Percentiles rank a stretch among this genome's conserved stretches.
Conservation (phyloP, 2,329 filamentous ascomycete genomes). For the Magnaporthiopsis rhizophila region DNA sequence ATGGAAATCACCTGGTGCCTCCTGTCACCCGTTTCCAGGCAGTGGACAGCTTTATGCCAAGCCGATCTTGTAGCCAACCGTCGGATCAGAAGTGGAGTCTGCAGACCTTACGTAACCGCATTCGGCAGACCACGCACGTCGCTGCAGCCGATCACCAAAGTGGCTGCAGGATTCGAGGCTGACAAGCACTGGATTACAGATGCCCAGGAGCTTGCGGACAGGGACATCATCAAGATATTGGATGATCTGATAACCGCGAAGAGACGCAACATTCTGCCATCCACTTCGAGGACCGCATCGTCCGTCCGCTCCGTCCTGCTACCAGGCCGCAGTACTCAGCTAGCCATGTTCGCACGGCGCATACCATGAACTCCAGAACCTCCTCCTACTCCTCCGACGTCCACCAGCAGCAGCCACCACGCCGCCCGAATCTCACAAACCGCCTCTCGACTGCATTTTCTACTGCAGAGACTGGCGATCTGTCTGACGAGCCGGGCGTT, state of each 20-base stretch:
- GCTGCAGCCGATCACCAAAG: not conserved
- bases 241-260: not conserved
- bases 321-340: not conserved
- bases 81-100: not conserved
- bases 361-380: constrained; percentile 10
- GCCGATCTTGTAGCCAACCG: not conserved
- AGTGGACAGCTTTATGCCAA: not conserved
- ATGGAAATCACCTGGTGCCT: not conserved
- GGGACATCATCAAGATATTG: not conserved
- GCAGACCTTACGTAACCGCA: not conserved
- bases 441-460: constrained; percentile 62
- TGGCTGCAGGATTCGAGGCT: not conserved
- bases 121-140: not conserved
- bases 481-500: constrained; percentile 36
- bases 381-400: constrained; percentile 7
- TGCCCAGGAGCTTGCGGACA: not conserved
- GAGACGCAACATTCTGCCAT: not conserved
- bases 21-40: not conserved
- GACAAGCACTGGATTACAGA: not conserved
- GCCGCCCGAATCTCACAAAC: constrained; percentile 51
- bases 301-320: not conserved
- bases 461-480: constrained; percentile 54
- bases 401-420: constrained; percentile 16
- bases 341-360: constrained; percentile 3
- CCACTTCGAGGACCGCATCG: not conserved